phyloP scores from a whole-genome alignment of 768 basidiomycete species.

The Pleurotus eryngii region DNA sequence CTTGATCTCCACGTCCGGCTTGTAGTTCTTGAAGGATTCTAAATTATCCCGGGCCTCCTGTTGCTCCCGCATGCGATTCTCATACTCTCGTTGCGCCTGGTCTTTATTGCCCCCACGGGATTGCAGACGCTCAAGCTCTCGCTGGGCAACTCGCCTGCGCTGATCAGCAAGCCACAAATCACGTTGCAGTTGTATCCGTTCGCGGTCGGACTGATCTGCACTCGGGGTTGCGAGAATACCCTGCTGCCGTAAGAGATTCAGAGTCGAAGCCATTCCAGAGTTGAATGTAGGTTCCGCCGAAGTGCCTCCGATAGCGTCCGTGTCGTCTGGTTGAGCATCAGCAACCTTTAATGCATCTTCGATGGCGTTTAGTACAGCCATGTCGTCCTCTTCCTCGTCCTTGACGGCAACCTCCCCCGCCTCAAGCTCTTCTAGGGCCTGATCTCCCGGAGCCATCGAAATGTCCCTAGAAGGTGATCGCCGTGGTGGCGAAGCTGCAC shows the following conservation, averaged over 20 bases:
- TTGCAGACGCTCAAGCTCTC: constrained; percentile 77
- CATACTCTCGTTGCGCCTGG: constrained; percentile 91
- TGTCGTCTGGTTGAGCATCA: constrained; percentile 50
- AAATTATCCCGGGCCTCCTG: constrained; percentile 81
- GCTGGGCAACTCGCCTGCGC: constrained; percentile 67
- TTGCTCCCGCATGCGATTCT: constrained; percentile 89
- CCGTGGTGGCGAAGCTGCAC: constrained; percentile 25
- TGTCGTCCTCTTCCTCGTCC: constrained; percentile 71
- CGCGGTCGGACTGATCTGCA: constrained; percentile 69
- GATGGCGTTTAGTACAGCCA: constrained; percentile 75
- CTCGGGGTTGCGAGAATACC: constrained; percentile 73
- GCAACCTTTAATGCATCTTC: constrained; percentile 64
- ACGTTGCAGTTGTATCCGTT: constrained; percentile 76
- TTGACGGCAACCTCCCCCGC: constrained; percentile 78
- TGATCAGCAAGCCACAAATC: constrained; percentile 91
- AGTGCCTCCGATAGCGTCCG: constrained; percentile 52
- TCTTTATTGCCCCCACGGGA: constrained; percentile 82
- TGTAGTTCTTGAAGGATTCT: constrained; percentile 89
- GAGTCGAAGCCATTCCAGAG: constrained; percentile 83
- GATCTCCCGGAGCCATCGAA: constrained; percentile 57
- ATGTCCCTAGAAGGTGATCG: constrained; percentile 48
- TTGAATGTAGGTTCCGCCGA: constrained; percentile 76
- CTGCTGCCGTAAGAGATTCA: constrained; percentile 87
- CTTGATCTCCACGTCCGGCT: constrained; percentile 93
- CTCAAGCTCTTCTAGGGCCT: constrained; percentile 70